Evolutionary conservation across 345 rosid species (phyloP).

Genomic region (Corchorus olitorius): DNA sequence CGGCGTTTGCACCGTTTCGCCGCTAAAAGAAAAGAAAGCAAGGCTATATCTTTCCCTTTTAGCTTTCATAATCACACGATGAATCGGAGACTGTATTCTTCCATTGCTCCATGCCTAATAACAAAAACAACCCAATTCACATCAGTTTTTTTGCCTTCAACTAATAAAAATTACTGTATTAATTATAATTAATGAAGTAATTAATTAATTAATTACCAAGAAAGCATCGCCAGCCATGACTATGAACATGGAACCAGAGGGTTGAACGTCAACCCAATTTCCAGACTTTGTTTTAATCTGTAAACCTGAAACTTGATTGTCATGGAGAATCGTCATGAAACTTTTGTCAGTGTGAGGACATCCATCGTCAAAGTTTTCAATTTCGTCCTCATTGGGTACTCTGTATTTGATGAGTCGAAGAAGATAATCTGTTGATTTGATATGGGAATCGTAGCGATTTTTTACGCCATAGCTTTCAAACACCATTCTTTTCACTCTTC

Average conservation of each 20-base stretch:
- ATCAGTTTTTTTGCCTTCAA: neutral
- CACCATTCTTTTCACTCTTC: conserved; percentile 48
- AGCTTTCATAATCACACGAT: conserved; percentile 11
- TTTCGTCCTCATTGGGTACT: conserved; percentile 36
- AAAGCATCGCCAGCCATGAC: conserved; percentile 61
- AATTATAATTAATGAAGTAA: too few relatives aligned
- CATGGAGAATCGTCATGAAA: conserved; percentile 61
- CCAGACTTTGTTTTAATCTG: conserved; percentile 50
- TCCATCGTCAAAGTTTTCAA: conserved; percentile 24
- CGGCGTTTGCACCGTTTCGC: neutral
- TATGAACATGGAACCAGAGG: conserved; percentile 43
- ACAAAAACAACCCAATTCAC: neutral
- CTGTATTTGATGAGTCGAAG: conserved; percentile 53
- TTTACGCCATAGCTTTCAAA: conserved; percentile 53
- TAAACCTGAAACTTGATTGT: conserved; percentile 53
- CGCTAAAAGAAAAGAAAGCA: conserved; percentile 9
- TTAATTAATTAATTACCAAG: conserved; percentile 32
- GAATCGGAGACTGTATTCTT: conserved; percentile 10
- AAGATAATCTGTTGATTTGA: conserved; percentile 35
- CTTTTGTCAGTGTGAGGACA: conserved; percentile 61
- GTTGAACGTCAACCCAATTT: conserved; percentile 48
- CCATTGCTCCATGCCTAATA: conserved; percentile 23
- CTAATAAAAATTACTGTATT: too few relatives aligned
- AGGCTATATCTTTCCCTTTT: conserved; percentile 15
- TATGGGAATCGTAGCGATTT: conserved; percentile 36